Conservation (phyloP, 2,329 filamentous ascomycete genomes). For the Fusarium vanettenii region DNA sequence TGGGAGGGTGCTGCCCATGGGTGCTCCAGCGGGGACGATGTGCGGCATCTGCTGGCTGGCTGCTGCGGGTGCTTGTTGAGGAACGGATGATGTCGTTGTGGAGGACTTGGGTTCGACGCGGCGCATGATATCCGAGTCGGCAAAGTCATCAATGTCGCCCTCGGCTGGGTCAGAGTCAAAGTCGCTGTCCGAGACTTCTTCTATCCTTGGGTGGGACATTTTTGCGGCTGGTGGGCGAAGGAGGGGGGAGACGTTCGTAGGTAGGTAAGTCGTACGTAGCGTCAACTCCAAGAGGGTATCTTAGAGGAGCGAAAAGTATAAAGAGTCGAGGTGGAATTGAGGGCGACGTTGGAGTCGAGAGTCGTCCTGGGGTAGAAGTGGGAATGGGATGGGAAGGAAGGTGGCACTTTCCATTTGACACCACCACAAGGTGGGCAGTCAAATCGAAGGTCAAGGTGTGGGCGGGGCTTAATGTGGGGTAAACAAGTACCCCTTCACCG, state of each 20-base stretch:
- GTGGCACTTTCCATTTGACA: conserved; percentile 31
- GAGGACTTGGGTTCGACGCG: conserved; percentile 51
- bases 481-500: conserved; percentile 17
- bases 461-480: conserved; percentile 39
- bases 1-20: conserved; percentile 44
- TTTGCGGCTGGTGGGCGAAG: conserved; percentile 18
- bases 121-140: conserved; percentile 67
- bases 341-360: neutral
- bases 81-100: conserved; percentile 34
- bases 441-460: conserved; percentile 15
- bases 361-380: conserved; percentile 27
- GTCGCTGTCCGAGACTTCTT: conserved; percentile 90
- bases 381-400: conserved; percentile 21
- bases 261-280: neutral
- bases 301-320: neutral
- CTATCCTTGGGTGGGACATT: conserved; percentile 90
- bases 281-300: neutral
- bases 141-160: conserved; percentile 78
- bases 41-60: conserved; percentile 45
- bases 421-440: conserved; percentile 2
- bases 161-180: conserved; percentile 87
- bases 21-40: conserved; percentile 46
- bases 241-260: conserved; percentile 5
- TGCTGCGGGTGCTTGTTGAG: conserved; percentile 34
- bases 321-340: conserved; percentile 8